A percentile compares a stretch with the other conserved stretches of the same genome.
These are phyloP conservation scores for Thielaviopsis populi DNA, from an alignment of 2,329 filamentous ascomycete genomes.

Conservation along the genomic window DNA sequence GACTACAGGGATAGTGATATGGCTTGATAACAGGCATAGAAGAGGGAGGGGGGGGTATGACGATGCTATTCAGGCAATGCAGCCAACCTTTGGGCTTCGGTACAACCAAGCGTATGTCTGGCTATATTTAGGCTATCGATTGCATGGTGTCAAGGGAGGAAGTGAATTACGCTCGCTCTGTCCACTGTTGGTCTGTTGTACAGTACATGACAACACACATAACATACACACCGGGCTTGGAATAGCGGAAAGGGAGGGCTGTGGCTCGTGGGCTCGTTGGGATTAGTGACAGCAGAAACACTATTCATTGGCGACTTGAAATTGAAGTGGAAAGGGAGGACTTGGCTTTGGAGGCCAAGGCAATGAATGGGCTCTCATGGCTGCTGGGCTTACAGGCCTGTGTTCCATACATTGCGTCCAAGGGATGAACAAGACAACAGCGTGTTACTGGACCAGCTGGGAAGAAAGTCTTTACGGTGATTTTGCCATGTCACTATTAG, in stretches of 20 bases:
- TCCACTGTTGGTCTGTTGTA: neutral
- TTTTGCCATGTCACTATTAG: neutral
- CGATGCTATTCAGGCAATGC: neutral
- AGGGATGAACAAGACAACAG: neutral
- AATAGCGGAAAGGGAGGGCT: neutral
- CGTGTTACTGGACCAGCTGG: too few relatives aligned
- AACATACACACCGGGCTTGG: neutral
- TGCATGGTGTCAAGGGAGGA: neutral
- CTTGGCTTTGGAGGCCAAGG: neutral
- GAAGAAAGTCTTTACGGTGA: too few relatives aligned
- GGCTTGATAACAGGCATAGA: too few relatives aligned
- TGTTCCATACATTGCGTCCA: neutral
- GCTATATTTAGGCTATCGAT: conserved; percentile 1
- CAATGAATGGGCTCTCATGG: neutral
- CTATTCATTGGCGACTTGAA: neutral
- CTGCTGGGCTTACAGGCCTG: neutral
- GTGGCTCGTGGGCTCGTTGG: neutral
- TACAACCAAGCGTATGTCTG: neutral
- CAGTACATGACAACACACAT: neutral
- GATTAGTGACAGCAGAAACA: neutral
- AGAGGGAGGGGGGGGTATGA: neutral
- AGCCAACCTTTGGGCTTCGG: neutral
- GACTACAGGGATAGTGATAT: too few relatives aligned
- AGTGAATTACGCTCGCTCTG: neutral
- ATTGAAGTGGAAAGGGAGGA: neutral